phyloP scores from a whole-genome alignment of 176 grass and related monocot species.

The Alopecurus myosuroides region DNA sequence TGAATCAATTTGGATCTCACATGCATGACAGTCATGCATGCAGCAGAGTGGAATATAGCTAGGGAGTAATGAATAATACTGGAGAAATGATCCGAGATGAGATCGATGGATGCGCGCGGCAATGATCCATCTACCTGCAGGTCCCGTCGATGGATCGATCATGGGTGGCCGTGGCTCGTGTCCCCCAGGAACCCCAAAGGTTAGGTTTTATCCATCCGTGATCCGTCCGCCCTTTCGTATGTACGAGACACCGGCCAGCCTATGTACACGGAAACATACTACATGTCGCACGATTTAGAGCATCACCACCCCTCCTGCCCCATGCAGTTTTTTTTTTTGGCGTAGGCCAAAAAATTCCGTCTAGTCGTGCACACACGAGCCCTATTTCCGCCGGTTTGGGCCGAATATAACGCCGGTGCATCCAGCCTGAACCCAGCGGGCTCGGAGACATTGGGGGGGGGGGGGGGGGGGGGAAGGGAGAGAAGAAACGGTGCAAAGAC shows the following conservation, averaged over 20 bases:
- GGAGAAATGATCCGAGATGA: conserved; percentile 23
- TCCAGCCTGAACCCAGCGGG: no score
- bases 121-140: background rate
- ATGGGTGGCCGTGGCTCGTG: background rate
- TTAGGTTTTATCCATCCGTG: background rate
- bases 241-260: background rate
- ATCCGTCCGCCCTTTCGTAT: background rate
- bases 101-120: background rate
- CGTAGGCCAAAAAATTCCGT: no score
- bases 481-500: no score
- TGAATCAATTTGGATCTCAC: background rate
- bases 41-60: conserved; percentile 10
- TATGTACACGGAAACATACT: background rate
- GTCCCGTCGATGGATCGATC: background rate
- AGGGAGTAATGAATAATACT: background rate
- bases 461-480: no score
- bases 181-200: background rate
- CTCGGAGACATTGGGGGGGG: no score
- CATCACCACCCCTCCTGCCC: no score
- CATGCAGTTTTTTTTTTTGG: no score
- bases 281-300: conserved; percentile 28
- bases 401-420: no score
- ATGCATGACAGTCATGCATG: background rate
- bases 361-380: no score
- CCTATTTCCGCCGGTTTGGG: no score